phyloP scores from a whole-genome alignment of 805 yeast species.

The Hermanozyma aechmeae region DNA sequence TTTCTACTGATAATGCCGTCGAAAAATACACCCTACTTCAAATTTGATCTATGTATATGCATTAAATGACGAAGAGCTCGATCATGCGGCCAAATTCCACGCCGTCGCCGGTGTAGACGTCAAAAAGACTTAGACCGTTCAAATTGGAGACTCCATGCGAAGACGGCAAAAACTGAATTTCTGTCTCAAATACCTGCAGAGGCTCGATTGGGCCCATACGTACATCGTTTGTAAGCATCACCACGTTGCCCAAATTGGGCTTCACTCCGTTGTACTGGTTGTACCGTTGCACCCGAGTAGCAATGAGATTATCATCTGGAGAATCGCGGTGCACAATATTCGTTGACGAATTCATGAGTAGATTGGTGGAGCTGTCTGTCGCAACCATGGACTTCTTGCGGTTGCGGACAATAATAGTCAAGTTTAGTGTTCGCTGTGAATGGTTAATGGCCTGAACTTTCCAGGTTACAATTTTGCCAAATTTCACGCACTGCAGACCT shows the following conservation, averaged over 20 bases:
- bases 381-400: too few relatives aligned
- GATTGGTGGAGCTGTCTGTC: too few relatives aligned
- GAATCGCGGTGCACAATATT: too few relatives aligned
- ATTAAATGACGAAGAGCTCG: constrained; percentile 52
- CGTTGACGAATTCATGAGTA: too few relatives aligned
- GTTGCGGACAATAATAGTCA: constrained; percentile 37
- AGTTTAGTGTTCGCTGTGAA: constrained; percentile 39
- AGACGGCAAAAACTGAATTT: constrained; percentile 50
- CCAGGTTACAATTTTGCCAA: constrained; percentile 58
- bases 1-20: too few relatives aligned
- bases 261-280: constrained; percentile 27
- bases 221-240: constrained; percentile 58
- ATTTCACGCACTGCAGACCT: constrained; percentile 50
- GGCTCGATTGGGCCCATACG: constrained; percentile 54
- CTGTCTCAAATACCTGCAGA: constrained; percentile 55
- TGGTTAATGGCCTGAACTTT: constrained; percentile 57
- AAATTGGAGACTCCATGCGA: constrained; percentile 56
- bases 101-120: constrained; percentile 54
- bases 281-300: constrained; percentile 17
- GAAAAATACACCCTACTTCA: neutral
- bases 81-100: constrained; percentile 62
- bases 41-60: neutral
- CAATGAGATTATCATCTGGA: too few relatives aligned
- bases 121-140: constrained; percentile 58
- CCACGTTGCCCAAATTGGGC: constrained; percentile 43